Conservation (phyloP, 2,329 filamentous ascomycete genomes). For the Talaromyces sp. region DNA sequence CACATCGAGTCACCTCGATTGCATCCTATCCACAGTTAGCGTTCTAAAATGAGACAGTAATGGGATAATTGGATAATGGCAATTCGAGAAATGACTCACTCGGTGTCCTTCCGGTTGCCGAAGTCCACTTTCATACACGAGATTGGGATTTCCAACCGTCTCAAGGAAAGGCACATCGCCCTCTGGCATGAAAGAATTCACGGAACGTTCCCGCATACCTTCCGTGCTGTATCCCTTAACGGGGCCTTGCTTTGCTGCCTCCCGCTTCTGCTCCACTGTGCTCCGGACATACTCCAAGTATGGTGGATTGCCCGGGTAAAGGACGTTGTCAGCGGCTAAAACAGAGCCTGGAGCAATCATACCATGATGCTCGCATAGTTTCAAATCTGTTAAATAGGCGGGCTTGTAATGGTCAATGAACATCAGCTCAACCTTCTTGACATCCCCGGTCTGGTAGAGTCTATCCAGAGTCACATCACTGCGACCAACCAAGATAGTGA, state of each 20-base stretch:
- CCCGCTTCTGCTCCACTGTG: slow-evolving; percentile 64
- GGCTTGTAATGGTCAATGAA: slow-evolving; percentile 84
- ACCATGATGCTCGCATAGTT: slow-evolving; percentile 72
- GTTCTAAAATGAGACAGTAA: not conserved
- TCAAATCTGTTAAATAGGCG: slow-evolving; percentile 72
- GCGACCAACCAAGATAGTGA: slow-evolving; percentile 70
- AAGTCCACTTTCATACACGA: slow-evolving; percentile 67
- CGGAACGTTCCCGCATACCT: slow-evolving; percentile 18
- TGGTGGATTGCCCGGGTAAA: slow-evolving; percentile 48
- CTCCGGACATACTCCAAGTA: slow-evolving; percentile 67
- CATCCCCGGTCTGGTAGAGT: slow-evolving; percentile 56
- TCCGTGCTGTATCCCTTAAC: slow-evolving; percentile 15
- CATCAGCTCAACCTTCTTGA: slow-evolving; percentile 68
- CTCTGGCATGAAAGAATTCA: slow-evolving; percentile 24
- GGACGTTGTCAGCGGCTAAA: slow-evolving; percentile 50
- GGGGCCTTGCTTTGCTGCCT: slow-evolving; percentile 31
- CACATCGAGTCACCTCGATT: slow-evolving; percentile 36
- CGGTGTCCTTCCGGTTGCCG: slow-evolving; percentile 31
- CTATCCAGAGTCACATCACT: slow-evolving; percentile 67
- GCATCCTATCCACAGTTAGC: slow-evolving; percentile 28
- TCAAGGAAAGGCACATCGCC: slow-evolving; percentile 21
- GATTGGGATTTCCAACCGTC: slow-evolving; percentile 59
- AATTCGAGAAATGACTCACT: slow-evolving; percentile 22
- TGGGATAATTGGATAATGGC: not conserved
- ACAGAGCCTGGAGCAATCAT: slow-evolving; percentile 61